phyloP scores from a whole-genome alignment of 2,329 filamentous ascomycete species.

The Akanthomyces uredinophilus region DNA sequence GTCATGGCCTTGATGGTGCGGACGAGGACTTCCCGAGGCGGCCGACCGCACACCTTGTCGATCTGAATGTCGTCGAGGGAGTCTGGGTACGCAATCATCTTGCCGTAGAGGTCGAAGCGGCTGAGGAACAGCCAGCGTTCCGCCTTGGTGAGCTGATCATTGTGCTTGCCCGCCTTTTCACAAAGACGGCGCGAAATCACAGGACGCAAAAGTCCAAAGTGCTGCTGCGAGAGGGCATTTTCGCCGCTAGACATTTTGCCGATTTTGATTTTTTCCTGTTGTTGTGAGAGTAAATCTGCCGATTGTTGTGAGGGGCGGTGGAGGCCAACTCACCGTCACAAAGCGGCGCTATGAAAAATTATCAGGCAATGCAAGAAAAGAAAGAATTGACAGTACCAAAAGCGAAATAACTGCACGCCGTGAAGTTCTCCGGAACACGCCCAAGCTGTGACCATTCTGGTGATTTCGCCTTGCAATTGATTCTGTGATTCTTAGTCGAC shows the following conservation, averaged over 20 bases:
- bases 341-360: not conserved
- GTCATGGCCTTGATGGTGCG: conserved; percentile 10
- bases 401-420: too few relatives aligned
- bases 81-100: conserved; percentile 15
- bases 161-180: conserved; percentile 16
- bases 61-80: conserved; percentile 15
- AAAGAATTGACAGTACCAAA: not conserved
- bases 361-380: not conserved
- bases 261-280: not conserved
- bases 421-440: too few relatives aligned
- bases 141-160: conserved; percentile 17
- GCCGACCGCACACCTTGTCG: conserved; percentile 16
- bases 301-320: not conserved
- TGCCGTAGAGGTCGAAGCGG: conserved; percentile 17
- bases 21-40: conserved; percentile 11
- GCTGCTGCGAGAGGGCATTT: not conserved
- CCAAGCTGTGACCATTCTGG: too few relatives aligned
- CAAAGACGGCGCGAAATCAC: conserved; percentile 14
- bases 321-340: not conserved
- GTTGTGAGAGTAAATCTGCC: not conserved
- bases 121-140: conserved; percentile 17
- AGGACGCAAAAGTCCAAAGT: not conserved
- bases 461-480: too few relatives aligned
- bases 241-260: not conserved
- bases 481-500: too few relatives aligned